Evolutionary conservation across 164 flowering plant species (phyloP).

Genomic region (Tinospora cordifolia): DNA sequence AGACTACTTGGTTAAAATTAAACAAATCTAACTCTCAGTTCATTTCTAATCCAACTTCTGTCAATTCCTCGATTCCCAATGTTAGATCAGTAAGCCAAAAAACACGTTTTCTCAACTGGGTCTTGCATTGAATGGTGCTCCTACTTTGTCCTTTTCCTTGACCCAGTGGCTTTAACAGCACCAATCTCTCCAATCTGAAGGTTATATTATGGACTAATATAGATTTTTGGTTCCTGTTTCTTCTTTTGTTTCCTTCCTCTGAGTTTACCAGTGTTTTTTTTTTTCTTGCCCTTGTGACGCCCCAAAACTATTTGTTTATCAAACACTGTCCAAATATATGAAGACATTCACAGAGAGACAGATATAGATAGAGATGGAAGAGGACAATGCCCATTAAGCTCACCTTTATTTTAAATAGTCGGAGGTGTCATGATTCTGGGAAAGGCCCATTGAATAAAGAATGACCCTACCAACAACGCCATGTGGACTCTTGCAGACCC

Average conservation of each 20-base stretch:
- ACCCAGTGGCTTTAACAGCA: neutral
- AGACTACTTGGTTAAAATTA: neutral
- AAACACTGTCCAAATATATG: neutral
- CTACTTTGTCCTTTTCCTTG: neutral
- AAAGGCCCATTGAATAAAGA: neutral
- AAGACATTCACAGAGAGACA: neutral
- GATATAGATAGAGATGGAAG: too few species aligned
- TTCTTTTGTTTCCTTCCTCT: neutral
- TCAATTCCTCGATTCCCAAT: neutral
- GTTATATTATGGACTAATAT: neutral
- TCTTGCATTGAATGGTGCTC: constrained; percentile 2
- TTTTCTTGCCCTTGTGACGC: neutral
- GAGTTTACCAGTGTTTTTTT: constrained; percentile 2
- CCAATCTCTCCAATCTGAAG: neutral
- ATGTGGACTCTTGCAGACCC: constrained; percentile 1
- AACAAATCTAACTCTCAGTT: neutral
- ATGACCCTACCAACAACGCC: neutral
- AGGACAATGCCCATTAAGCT: too few species aligned
- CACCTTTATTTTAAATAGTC: too few species aligned
- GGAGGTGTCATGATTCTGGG: too few species aligned
- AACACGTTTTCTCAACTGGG: constrained; percentile 2
- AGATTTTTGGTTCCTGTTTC: neutral
- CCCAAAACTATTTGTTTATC: neutral
- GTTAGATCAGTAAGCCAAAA: neutral
- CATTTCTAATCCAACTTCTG: constrained; percentile 1